Evolutionary conservation across 352 stramenopile species (phyloP).

Genomic region (Phytophthora brassicae): DNA sequence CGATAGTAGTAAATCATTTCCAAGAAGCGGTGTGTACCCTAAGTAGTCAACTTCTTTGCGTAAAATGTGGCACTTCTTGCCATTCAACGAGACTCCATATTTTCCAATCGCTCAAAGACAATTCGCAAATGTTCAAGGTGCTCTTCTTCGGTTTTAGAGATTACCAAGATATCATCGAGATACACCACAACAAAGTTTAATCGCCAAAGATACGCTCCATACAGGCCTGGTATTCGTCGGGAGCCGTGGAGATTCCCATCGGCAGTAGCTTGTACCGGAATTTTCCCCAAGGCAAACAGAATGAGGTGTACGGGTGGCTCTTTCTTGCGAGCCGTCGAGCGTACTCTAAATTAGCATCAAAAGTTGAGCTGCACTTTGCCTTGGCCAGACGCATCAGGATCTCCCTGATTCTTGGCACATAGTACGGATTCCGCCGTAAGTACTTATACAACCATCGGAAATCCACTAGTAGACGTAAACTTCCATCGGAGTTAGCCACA

Average conservation of each 20-base stretch:
- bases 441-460: conserved; percentile 2
- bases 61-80: too few species aligned
- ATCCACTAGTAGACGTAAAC: neutral
- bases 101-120: neutral
- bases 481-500: neutral
- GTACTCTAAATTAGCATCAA: neutral
- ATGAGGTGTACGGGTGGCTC: too few species aligned
- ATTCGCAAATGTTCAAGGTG: neutral
- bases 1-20: too few species aligned
- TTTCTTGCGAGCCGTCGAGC: neutral
- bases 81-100: neutral
- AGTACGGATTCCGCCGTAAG: conserved; percentile 1
- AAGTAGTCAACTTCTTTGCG: neutral
- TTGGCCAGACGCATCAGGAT: neutral
- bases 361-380: neutral
- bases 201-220: neutral
- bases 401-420: conserved; percentile 2
- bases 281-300: too few species aligned
- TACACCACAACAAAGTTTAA: neutral
- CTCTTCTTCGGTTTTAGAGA: neutral
- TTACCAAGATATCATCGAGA: neutral
- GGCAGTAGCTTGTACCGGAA: too few species aligned
- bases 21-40: neutral
- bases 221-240: neutral
- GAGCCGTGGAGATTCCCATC: too few species aligned